Evolutionary conservation across 2,329 filamentous ascomycete genomes (phyloP), one percentile per base, ranked within the genome.

Genomic region (Aspergillus bombycis): DNA sequence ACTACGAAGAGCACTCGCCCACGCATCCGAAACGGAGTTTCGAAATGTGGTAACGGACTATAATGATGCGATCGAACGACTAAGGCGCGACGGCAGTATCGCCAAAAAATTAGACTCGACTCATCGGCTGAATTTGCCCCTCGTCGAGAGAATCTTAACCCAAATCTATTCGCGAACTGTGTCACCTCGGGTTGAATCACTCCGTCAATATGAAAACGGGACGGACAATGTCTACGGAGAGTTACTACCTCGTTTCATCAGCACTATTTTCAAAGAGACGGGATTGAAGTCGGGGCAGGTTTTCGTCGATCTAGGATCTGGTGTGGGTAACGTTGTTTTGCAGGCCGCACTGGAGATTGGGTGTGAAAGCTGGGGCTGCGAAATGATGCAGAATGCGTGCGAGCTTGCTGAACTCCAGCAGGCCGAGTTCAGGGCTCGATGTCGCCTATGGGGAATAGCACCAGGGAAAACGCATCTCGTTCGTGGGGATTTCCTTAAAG

Each of bases 211-310:
- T 76, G 88, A 95, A 73, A 93, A 93, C 74, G 94, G 94, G 70
- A 92, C 91, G 68, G 93, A 96, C 78, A 94, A 96, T 70, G 92
- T 96, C 45, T 99, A 99, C 74, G 95, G 95, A 74, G 95, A 99
- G 77, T 86, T 99, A 30, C 84, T 95, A 34, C 91, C 93, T 23
- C 89, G 89, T 1, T 96, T 99, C 74, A 87, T 95, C 67, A 91
- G 90, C 66, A 88, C 89, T 62, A 92, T 98, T 64, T 89, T 99
- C 70, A 86, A 89, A 69, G 87, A 92, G 75, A 91, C 91, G 3
- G 84, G 87, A 52, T 88, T 98, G 76, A 93, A 88, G 64, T 94
- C 92, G 0, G 86, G 89, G 57, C 91, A 96, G 70, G 88, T 96
- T 43, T 98, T 99, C 75, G 89, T 99, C 64, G 95, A 99, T 74